A percentile compares a stretch with the other conserved stretches of the same genome.
phyloP scores from a whole-genome alignment of 2,329 filamentous ascomycete genomes.

The Cladosporium austrohemisphaericum region DNA sequence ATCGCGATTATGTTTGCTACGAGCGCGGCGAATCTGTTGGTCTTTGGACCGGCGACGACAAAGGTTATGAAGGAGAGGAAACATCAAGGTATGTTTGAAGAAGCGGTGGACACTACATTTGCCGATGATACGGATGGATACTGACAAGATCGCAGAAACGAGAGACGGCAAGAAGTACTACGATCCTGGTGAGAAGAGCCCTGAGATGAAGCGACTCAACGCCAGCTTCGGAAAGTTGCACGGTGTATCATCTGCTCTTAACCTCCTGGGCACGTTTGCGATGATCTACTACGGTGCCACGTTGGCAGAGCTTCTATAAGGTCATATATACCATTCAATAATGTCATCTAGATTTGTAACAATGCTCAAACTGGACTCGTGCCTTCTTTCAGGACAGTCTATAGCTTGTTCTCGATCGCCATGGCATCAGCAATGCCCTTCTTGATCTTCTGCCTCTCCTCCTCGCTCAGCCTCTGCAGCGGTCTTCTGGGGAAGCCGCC shows the following conservation, averaged over 20 bases:
- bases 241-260: constrained; percentile 74
- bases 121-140: neutral
- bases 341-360: neutral
- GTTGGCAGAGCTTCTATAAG: constrained; percentile 58
- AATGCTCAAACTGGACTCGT: neutral
- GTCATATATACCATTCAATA: constrained; percentile 9
- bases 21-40: constrained; percentile 64
- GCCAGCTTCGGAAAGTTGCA: constrained; percentile 75
- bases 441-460: constrained; percentile 32
- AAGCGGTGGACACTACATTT: constrained; percentile 8
- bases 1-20: constrained; percentile 67
- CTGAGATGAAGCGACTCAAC: constrained; percentile 79
- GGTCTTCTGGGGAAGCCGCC: constrained; percentile 72
- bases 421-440: constrained; percentile 29
- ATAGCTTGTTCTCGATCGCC: constrained; percentile 28
- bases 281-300: constrained; percentile 75
- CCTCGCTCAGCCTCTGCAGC: constrained; percentile 62
- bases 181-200: constrained; percentile 72
- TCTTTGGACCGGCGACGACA: constrained; percentile 72
- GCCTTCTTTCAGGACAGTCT: constrained; percentile 4
- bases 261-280: constrained; percentile 66
- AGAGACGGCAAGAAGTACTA: constrained; percentile 85
- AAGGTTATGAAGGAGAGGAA: constrained; percentile 71
- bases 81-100: constrained; percentile 74
- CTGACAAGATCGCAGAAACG: constrained; percentile 54